Evolutionary conservation across 2,329 filamentous ascomycete genomes (phyloP), one percentile per base, ranked within the genome.

Genomic region (Alternaria infectoria): DNA sequence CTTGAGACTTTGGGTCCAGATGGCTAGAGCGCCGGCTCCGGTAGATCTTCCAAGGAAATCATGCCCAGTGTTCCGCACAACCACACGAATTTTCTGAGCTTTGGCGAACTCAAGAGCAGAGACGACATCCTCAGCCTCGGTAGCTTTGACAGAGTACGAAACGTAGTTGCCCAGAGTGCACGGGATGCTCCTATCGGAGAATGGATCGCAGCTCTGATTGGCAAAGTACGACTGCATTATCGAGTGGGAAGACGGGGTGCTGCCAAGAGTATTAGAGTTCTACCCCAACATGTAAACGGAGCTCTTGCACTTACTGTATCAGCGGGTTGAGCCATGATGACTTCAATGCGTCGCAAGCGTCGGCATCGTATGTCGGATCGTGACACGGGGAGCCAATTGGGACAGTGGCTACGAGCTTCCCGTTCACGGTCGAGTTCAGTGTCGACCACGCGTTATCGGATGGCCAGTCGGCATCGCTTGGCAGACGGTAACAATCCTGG

Each of bases 371-470:
- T 11, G 54, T 64, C 7, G 65, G 66, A 15, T 64, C 77, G 58
- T 81, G 79, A 62, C 80, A 81, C 6, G 76, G 74, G 21, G 70
- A 74, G 7, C 77, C 81, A 15, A 82, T 73, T 15, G 80, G 81
- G 5, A 81, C 74, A 15, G 80, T 82, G 4, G 75, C 72, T 10
- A 82, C 67, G 52, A 82, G 69, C 56, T 74, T 75, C 46, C 81
- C 81, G 25, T 69, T 72, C 6, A 82, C 75, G 4, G 80, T 80
- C 49, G 58, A 61, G 67, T 82, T 82, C 36, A 82, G 67, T 8
- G 67, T 56, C 4, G 67, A 59, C 80, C 80, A 81, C n/a, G 64
- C 63, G 6, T 69, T 60, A 2, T 62, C n/a, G 5, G 71, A 66
- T 15, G 67, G 80, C 81, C 81, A 82, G 65, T 74, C 78, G 43